Evolutionary conservation across 1,284 basidiomycete species (phyloP).

Genomic region (Cryptococcus amylolentus): DNA sequence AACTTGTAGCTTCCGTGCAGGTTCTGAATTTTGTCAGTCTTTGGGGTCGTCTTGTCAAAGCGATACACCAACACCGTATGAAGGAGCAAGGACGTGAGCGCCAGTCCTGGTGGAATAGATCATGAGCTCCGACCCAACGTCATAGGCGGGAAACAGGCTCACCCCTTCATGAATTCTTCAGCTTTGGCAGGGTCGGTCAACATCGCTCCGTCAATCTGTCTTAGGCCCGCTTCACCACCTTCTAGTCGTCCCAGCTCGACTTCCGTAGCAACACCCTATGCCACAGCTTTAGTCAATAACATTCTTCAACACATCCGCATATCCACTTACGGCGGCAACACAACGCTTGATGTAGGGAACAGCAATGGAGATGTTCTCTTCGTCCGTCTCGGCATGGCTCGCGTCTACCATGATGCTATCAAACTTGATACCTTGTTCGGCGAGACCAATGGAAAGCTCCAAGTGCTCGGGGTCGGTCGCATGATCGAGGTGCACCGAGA

Average conservation of each 20-base stretch:
- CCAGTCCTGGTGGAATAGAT: constrained; percentile 35
- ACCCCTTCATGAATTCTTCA: constrained; percentile 46
- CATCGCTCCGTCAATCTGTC: constrained; percentile 50
- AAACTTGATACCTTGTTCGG: constrained; percentile 46
- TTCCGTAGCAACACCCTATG: constrained; percentile 50
- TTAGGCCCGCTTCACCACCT: constrained; percentile 52
- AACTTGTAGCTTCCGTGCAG: constrained; percentile 50
- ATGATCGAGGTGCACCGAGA: constrained; percentile 51
- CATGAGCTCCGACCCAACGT: background rate
- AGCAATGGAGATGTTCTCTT: constrained; percentile 49
- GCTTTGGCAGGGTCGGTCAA: constrained; percentile 51
- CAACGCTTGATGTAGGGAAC: constrained; percentile 44
- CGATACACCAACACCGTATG: constrained; percentile 35
- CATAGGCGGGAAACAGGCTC: constrained; percentile 11
- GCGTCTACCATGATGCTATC: constrained; percentile 52
- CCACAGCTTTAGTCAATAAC: background rate
- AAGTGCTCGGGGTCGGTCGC: constrained; percentile 52
- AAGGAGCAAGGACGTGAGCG: constrained; percentile 51
- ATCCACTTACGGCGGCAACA: constrained; percentile 22
- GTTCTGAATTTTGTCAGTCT: constrained; percentile 28
- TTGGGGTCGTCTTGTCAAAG: background rate
- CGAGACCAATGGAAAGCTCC: constrained; percentile 47
- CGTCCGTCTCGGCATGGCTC: constrained; percentile 48
- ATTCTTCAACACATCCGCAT: background rate
- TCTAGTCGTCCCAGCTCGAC: constrained; percentile 53